These are phyloP conservation scores for Hysterangium stoloniferum DNA, from an alignment of 768 basidiomycete species.

Conservation along the genomic window DNA sequence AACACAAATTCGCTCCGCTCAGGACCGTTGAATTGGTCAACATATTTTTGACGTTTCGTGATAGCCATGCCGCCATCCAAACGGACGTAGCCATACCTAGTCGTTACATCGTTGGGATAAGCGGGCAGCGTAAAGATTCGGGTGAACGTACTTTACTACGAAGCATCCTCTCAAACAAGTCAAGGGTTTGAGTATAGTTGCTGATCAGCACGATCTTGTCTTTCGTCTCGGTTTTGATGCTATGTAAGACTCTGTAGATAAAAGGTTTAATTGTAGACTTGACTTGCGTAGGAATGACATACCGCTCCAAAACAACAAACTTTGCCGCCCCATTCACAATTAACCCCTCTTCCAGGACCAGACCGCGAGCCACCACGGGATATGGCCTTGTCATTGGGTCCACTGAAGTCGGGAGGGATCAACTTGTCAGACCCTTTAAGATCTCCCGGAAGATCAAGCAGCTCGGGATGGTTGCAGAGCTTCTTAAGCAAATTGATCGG, in stretches of 20 bases:
- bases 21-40: constrained; percentile 94
- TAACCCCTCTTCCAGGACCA: constrained; percentile 38
- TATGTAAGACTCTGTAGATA: constrained; percentile 65
- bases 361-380: no score
- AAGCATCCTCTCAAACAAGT: constrained; percentile 86
- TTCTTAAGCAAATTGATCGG: constrained; percentile 94
- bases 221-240: constrained; percentile 68
- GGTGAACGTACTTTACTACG: constrained; percentile 59
- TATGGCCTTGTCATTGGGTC: constrained; percentile 30
- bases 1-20: constrained; percentile 92
- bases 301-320: constrained; percentile 91
- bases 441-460: constrained; percentile 79
- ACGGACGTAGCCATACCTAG: constrained; percentile 82
- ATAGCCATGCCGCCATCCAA: constrained; percentile 95
- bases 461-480: constrained; percentile 90
- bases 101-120: neutral
- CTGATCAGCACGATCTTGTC: constrained; percentile 97
- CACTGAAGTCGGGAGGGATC: constrained; percentile 75
- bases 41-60: constrained; percentile 87
- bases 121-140: neutral
- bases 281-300: constrained; percentile 9
- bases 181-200: constrained; percentile 93
- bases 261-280: neutral
- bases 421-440: constrained; percentile 73
- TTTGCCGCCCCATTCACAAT: constrained; percentile 87